These are phyloP conservation scores for Xylariaceae sp. DNA, from an alignment of 2,329 filamentous ascomycete genomes.

Conservation along the genomic window DNA sequence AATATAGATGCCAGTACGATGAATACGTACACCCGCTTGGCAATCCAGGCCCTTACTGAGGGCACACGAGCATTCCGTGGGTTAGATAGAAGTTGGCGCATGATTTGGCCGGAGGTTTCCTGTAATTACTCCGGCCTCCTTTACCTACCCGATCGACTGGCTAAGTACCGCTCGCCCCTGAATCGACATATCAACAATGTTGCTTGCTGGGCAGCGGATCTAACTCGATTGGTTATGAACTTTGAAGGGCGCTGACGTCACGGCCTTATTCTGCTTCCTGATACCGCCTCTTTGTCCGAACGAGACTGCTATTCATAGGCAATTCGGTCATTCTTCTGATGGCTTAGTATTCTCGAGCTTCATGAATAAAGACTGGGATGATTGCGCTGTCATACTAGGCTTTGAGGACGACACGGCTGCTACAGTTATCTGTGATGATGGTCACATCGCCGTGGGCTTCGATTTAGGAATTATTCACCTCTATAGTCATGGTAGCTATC, in stretches of 20 bases:
- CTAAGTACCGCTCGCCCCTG: conserved; percentile 27
- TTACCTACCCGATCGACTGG: not conserved
- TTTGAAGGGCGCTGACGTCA: conserved; percentile 40
- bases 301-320: conserved; percentile 7
- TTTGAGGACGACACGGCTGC: not conserved
- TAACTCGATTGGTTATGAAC: conserved; percentile 41
- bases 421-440: not conserved
- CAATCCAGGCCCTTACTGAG: too few species aligned
- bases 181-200: conserved; percentile 34
- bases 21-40: too few species aligned
- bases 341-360: not conserved
- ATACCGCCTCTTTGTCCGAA: conserved; percentile 47
- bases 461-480: not conserved
- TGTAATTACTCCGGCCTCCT: too few species aligned
- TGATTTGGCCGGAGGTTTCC: too few species aligned
- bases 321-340: not conserved
- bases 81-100: too few species aligned
- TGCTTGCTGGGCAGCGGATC: conserved; percentile 42
- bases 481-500: not conserved
- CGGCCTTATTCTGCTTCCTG: conserved; percentile 45
- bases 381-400: not conserved
- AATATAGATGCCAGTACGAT: too few species aligned
- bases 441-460: not conserved
- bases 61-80: too few species aligned
- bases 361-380: not conserved